phyloP scores from a whole-genome alignment of 208 protist genomes.

The Crithidia sp. region DNA sequence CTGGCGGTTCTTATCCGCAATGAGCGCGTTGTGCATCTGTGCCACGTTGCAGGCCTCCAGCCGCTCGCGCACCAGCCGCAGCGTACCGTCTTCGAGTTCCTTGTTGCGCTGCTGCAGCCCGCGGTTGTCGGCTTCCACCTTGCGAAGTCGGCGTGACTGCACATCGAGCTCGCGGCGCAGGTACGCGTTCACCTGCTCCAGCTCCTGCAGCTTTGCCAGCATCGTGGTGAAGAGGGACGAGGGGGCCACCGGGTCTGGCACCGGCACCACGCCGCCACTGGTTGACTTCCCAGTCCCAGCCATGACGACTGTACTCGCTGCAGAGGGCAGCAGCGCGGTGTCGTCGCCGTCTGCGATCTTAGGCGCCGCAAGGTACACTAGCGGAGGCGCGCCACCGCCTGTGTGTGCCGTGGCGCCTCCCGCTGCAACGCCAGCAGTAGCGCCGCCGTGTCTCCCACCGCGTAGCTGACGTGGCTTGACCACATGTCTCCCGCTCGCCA shows the following conservation, averaged over 20 bases:
- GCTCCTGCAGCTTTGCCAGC: conserved; percentile 73
- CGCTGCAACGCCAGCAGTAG: too few species aligned
- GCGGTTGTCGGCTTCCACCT: conserved; percentile 65
- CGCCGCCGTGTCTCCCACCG: too few species aligned
- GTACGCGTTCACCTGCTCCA: conserved; percentile 78
- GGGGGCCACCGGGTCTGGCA: neutral
- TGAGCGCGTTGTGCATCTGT: conserved; percentile 77
- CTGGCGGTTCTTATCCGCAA: conserved; percentile 56
- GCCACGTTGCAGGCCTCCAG: conserved; percentile 72
- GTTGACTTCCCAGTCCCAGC: too few species aligned
- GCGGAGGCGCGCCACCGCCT: neutral
- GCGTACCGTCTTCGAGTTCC: conserved; percentile 52
- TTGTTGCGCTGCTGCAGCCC: conserved; percentile 60
- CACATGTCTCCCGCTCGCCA: too few species aligned
- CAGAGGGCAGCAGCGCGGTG: neutral
- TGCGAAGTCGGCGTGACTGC: conserved; percentile 63
- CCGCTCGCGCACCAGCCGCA: conserved; percentile 64
- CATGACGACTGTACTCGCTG: too few species aligned
- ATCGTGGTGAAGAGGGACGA: conserved; percentile 70
- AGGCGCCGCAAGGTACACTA: conserved; percentile 15
- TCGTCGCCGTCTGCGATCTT: neutral
- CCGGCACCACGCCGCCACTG: neutral
- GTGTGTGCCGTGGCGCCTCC: too few species aligned
- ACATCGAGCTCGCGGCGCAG: conserved; percentile 78
- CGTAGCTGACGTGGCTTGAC: too few species aligned